Evolutionary conservation across 306 rosid species (phyloP), one percentile per base, ranked within the genome.

Genomic region (Coriaria nepalensis): DNA sequence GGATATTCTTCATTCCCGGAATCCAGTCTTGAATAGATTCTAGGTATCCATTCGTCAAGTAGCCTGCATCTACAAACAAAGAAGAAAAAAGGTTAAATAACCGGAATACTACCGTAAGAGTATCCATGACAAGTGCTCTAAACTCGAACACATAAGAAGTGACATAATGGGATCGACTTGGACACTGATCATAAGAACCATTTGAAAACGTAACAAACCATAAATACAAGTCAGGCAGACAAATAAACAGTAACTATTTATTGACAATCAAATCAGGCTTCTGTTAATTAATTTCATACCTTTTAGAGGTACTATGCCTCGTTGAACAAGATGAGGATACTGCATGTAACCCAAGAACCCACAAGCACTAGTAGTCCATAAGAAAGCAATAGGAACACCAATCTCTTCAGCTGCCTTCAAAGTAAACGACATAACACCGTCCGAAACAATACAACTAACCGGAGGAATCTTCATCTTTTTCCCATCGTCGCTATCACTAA

Each of bases 401-500:
- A 57, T 13, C 5, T 59, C 57, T 41, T 41, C 6, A 34, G 71
- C 71, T 36, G 57, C 71, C 53, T 47, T 48, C 9, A 52, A 20
- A 11, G 71, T 8, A 40, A 66, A 66, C 6, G 29, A 0, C 48
- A 66, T 20, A 37, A 3, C n/a, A 29, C 12, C 43, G 37, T 66
- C 71, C 48, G 65, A 40, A 42, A 59, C 39, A 7, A 69, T 57
- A 43, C 66, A 57, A 6, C 57, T 52, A 41, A 69, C 58, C 0
- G 49, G 62, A 0, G 65, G 69, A 0, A 56, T 39, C 29, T 1
- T 20, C 29, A 3, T 20, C 29, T 20, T 20, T 20, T 20, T 20
- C 29, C 3, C 29, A 20, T 20, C 29, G 3, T 20, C 29, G 29
- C 3, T 20, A 20, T 20, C 29, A 20, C 29, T 20, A 20, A 1